Base-by-base conservation (phyloP, 202 grass and related monocot species). In the Hordeum pubiflorum region DNA sequence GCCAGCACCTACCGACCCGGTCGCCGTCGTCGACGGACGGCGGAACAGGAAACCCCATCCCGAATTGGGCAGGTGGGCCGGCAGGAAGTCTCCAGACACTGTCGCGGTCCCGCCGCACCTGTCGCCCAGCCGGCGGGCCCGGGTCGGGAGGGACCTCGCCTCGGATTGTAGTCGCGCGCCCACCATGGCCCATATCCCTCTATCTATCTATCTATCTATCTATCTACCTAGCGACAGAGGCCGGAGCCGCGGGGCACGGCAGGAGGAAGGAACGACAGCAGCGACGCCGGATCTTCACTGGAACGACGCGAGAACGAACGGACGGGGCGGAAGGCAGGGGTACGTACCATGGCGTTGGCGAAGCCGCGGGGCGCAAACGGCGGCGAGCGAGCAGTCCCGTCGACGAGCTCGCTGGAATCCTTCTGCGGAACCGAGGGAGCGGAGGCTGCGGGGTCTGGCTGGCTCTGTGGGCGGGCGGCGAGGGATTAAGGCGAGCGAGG, bases 131-230 rank as follows among this genome's bases (percentile, higher is more conserved):
- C 54, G 40, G 10, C 57, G 40, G 22, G 0, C 33, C 17, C 64
- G 18, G 8, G 5, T 24, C 2, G 40, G 69, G 69, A 11, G 27
- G 68, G 69, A 3, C 39, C 22, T 69, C 5, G 6, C 10, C 18
- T 17, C 20, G 10, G 5, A 24, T 10, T 27, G 12, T 31, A 31
- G 12, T 38, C 31, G 66, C 11, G 57, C 9, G 34, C 21, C 64
- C 64, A 39, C 64, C 1, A 18, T 7, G 3, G 2, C 10, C 12
- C 15, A 2, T 57, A 57, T 9, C 41, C 3, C 41, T 44, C 66
- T 69, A 44, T 69, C 66, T 69, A 24, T 65, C 63, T 65, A 13
- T 44, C 66, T 69, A 44, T 69, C 66, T 69, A 24, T 65, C 63
- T 65, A 13, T 7, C 39, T 52, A 54, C 3, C 46, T 50, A 50